Evolutionary conservation across 257 asterid genomes (phyloP).

Genomic region (Nicotiana sylvestris): DNA sequence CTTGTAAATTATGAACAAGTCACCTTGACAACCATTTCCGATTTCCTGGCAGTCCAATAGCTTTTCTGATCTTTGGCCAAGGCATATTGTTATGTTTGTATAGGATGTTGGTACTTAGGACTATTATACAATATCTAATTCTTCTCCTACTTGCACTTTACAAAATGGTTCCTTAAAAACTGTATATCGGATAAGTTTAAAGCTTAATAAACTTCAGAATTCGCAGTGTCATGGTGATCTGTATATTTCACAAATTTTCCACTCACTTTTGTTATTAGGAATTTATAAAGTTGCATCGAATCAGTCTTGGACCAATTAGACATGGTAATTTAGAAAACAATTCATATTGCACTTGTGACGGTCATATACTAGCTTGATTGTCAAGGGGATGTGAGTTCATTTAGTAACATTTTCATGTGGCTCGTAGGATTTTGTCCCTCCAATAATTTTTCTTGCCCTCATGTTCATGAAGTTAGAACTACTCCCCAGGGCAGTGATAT

Average conservation of each 20-base stretch:
- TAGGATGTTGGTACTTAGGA: not conserved
- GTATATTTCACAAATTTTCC: not conserved
- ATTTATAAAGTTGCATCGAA: not conserved
- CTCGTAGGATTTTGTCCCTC: not conserved
- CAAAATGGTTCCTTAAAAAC: not conserved
- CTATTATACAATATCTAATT: not conserved
- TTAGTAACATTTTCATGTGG: not conserved
- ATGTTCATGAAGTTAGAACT: too few relatives aligned
- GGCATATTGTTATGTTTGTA: not conserved
- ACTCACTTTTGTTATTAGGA: not conserved
- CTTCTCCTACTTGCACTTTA: not conserved
- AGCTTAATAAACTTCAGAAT: not conserved
- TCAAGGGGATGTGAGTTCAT: not conserved
- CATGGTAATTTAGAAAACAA: not conserved
- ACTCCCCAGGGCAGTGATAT: not conserved
- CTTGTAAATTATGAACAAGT: not conserved
- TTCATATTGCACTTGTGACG: not conserved
- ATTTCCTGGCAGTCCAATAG: not conserved
- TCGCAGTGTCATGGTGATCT: not conserved
- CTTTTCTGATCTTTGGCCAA: not conserved
- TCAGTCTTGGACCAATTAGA: not conserved
- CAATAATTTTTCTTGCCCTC: too few relatives aligned
- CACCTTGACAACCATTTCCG: not conserved
- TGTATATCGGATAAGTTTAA: not conserved
- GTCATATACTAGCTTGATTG: not conserved